These are phyloP conservation scores for Tylopilus rubrobrunneus DNA, from an alignment of 768 basidiomycete genomes.

Conservation along the genomic window DNA sequence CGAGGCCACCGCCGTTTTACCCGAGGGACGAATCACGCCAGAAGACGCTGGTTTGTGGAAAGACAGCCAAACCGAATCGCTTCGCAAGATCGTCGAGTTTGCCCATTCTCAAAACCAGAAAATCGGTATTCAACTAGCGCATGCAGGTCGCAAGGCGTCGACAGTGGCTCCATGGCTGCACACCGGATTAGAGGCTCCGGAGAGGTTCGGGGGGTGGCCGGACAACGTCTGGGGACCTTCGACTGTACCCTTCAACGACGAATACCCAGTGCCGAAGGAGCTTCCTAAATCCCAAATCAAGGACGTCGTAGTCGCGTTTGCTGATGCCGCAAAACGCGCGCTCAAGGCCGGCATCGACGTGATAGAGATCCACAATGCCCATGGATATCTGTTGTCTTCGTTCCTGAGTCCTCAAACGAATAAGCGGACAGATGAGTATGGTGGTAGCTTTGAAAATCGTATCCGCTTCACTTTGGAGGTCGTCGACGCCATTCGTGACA, in stretches of 20 bases:
- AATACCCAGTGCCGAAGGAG: conserved; percentile 51
- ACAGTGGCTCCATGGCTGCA: conserved; percentile 59
- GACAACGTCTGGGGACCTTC: conserved; percentile 58
- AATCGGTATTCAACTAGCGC: conserved; percentile 71
- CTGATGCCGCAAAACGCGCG: conserved; percentile 46
- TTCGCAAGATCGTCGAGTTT: conserved; percentile 58
- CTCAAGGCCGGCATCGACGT: conserved; percentile 57
- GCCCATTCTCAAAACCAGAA: conserved; percentile 69
- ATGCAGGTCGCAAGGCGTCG: conserved; percentile 75
- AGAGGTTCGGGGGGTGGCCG: conserved; percentile 47
- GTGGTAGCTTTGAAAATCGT: conserved; percentile 69
- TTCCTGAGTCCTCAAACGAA: conserved; percentile 62
- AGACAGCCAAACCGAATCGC: conserved; percentile 47
- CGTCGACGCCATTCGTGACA: conserved; percentile 57
- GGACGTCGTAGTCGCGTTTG: conserved; percentile 53
- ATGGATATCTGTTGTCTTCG: conserved; percentile 54
- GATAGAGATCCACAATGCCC: conserved; percentile 61
- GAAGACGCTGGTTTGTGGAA: conserved; percentile 63
- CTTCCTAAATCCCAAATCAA: conserved; percentile 56
- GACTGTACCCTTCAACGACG: conserved; percentile 39
- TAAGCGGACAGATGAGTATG: conserved; percentile 64
- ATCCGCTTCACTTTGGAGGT: conserved; percentile 57
- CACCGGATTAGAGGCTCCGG: conserved; percentile 31
- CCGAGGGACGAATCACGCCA: conserved; percentile 63
- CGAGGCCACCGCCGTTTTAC: conserved; percentile 64